Percentiles rank a stretch among this genome's conserved stretches.
Conservation (phyloP, 2,329 filamentous ascomycete species). For the Torrubiellomyces zombiae region DNA sequence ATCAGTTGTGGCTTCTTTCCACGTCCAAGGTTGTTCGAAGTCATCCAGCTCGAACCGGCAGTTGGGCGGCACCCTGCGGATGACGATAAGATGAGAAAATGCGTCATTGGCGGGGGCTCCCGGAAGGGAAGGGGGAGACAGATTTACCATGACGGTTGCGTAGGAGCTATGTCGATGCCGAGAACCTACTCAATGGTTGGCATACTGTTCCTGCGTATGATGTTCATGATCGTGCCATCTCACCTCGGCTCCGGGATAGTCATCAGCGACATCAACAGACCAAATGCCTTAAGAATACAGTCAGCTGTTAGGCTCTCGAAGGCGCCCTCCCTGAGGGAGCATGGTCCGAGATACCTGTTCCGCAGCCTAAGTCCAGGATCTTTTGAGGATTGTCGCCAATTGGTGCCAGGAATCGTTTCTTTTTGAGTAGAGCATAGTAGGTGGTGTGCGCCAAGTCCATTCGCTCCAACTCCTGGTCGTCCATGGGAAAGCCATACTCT, state of each 20-base stretch:
- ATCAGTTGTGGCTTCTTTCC: conserved; percentile 18
- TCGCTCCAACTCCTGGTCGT: conserved; percentile 20
- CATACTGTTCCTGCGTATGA: not conserved
- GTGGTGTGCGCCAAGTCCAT: conserved; percentile 21
- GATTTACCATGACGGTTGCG: conserved; percentile 9
- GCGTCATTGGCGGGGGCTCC: too few species aligned
- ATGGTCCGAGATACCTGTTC: too few species aligned
- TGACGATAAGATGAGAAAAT: too few species aligned
- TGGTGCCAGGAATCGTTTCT: conserved; percentile 10
- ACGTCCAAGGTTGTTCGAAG: conserved; percentile 17
- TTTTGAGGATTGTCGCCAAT: conserved; percentile 10
- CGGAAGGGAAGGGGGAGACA: not conserved
- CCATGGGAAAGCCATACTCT: conserved; percentile 23
- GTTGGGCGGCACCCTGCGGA: conserved; percentile 20
- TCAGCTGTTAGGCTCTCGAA: too few species aligned
- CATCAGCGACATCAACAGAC: conserved; percentile 23
- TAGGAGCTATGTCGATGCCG: conserved; percentile 11
- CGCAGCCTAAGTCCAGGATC: conserved; percentile 13
- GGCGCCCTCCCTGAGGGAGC: too few species aligned
- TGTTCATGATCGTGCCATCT: not conserved
- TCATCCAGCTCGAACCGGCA: conserved; percentile 21
- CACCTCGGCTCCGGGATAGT: conserved; percentile 9
- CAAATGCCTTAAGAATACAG: conserved; percentile 16
- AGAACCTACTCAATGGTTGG: conserved; percentile 6
- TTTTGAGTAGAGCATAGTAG: conserved; percentile 12